Base-by-base conservation (phyloP, 192 early-diverging fungal species). In the Linnemannia zychae region DNA sequence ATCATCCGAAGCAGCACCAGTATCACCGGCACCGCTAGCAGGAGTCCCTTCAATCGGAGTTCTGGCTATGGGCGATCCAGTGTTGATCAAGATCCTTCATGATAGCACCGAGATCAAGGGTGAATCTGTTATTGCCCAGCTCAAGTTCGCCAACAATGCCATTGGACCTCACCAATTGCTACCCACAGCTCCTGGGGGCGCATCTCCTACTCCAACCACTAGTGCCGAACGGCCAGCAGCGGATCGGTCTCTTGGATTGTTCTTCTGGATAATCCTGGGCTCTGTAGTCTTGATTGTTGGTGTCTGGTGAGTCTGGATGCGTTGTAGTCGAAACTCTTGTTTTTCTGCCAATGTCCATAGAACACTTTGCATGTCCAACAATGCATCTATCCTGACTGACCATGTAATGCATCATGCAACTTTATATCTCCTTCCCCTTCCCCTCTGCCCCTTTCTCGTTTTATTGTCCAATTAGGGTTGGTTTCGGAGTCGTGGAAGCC, bases 401-500 rank as follows among this genome's bases (percentile, higher is more conserved):
- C 7, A 16, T 22, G 11, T 44, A 68, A 68, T 40, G 67, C 67
- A 40, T 68, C 7, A 38, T 40, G 37, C 37, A 36, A 68, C 37
- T 38, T 38, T 68, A 38, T 40, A 38, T 24, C 33, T 47, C 13
- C 2, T 24, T 57, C 53, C 57, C 13, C 15, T 24, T 3, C 37
- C 9, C 40, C 40, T 9, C 9, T 44, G n/a, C n/a, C 40, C 40
- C 40, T 44, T 28, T 60, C 0, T 0, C 20, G 7, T 28, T 1
- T 20, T 36, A 73, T 11, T n/a, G n/a, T n/a, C n/a, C n/a, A n/a
- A n/a, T n/a, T 11, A 85, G 83, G 83, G 74, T 79, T 5, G 77
- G 77, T 5, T 85, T 85, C 53, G 83, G 83, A 24, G 83, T 85
- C 37, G 66, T 79, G 7, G 83, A 85, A 63, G 77, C 77, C n/a